Evolutionary conservation across 169 alveolate genomes (phyloP), one percentile per base, ranked within the genome.

Genomic region (Plasmodium relictum): DNA sequence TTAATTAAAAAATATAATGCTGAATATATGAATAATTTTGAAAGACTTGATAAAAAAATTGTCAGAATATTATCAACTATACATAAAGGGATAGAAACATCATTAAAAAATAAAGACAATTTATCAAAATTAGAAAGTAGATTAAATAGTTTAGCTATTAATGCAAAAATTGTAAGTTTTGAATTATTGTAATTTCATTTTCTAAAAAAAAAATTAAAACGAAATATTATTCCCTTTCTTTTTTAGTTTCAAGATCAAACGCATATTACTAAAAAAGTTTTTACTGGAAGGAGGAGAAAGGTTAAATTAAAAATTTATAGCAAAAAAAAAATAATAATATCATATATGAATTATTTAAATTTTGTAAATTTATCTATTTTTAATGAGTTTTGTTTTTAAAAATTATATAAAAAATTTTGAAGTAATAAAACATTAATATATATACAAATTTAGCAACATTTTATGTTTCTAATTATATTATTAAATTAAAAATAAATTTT

Each of bases 1-100:
- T 54, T 54, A 54, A 54, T 54, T 54, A 54, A 54, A 54, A 54
- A n/a, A 4, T 54, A 54, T 54, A 54, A 54, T 54, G 63, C 63
- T 54, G 63, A 54, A 54, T 18, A 18, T 6, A 12, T 18, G 16
- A 6, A 10, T 16, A 18, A 18, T 54, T 18, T 12, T 54, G 63
- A 54, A 24, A 54, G 63, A 7, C 2, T 54, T 7, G 63, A 54
- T n/a, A 54, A 54, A 54, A 54, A 54, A 54, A 54, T 54, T 12
- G 22, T 54, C 14, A 18, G 63, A 18, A 54, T 54, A 18, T 10
- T 54, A 54, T 54, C 63, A 54, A 54, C 63, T 24, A 24, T 54
- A 54, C 9, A 24, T 54, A 18, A n/a, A 24, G 63, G 63, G 6
- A 54, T 54, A 54, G 9, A 54, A 54, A 12, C 31, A 18, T 18